phyloP scores from a whole-genome alignment of 352 stramenopile species.

The Thraustochytrium sp. region DNA sequence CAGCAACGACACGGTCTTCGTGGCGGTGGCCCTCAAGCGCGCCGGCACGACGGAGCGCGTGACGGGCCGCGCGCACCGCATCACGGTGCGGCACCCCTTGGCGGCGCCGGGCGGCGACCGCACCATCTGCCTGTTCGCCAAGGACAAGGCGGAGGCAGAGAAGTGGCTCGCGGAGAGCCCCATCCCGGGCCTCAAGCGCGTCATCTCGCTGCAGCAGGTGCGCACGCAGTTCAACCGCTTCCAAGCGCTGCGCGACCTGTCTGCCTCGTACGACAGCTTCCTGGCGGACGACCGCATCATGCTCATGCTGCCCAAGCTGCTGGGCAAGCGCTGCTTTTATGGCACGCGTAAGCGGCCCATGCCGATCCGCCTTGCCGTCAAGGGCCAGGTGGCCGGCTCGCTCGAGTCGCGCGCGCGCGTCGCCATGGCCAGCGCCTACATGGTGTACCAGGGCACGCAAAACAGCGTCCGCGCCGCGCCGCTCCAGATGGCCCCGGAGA shows the following conservation, averaged over 20 bases:
- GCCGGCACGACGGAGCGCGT: background rate
- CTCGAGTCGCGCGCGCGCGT: constrained; percentile 40
- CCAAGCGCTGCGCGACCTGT: constrained; percentile 43
- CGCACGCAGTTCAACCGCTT: constrained; percentile 6
- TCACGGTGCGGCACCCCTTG: constrained; percentile 6
- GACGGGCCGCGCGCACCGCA: background rate
- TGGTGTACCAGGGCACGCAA: constrained; percentile 49
- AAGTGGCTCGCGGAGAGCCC: background rate
- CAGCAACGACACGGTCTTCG: constrained; percentile 14
- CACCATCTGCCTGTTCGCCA: constrained; percentile 37
- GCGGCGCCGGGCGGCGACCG: background rate
- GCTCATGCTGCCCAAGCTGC: constrained; percentile 65
- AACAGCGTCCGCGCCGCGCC: constrained; percentile 45
- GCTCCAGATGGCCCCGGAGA: constrained; percentile 45
- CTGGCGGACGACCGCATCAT: constrained; percentile 73
- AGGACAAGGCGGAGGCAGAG: constrained; percentile 41
- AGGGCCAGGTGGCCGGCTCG: constrained; percentile 56
- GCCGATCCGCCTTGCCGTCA: constrained; percentile 55
- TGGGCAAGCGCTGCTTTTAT: constrained; percentile 66
- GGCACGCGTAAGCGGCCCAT: constrained; percentile 67
- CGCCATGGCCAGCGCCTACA: constrained; percentile 38
- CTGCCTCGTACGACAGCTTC: constrained; percentile 66
- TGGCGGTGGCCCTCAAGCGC: constrained; percentile 22
- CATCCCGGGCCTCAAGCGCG: constrained; percentile 28
- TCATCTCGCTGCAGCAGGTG: constrained; percentile 8